A percentile compares a stretch with the other conserved stretches of the same genome.
phyloP scores from a whole-genome alignment of 306 rosid species.

The Pterocarpus santalinus region DNA sequence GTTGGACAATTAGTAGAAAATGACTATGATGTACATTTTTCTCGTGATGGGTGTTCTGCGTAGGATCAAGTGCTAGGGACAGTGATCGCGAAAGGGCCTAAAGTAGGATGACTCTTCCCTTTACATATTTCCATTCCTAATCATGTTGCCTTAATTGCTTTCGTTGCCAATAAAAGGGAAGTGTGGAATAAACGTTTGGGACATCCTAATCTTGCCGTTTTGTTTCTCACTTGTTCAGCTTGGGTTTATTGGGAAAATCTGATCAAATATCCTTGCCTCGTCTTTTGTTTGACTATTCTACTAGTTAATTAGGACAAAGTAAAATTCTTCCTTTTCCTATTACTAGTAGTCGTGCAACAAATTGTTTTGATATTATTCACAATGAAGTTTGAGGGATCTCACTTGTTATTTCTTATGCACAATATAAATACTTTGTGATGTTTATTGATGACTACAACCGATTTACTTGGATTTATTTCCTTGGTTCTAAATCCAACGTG shows the following conservation, averaged over 20 bases:
- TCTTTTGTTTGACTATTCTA: background rate
- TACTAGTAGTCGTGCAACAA: background rate
- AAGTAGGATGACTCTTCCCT: background rate
- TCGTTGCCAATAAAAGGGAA: background rate
- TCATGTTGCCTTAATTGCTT: background rate
- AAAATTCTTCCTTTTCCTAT: background rate
- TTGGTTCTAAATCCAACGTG: background rate
- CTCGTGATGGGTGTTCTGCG: background rate
- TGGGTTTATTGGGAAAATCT: background rate
- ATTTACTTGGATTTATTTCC: constrained; percentile 8
- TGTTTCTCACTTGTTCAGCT: background rate
- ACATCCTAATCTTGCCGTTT: background rate
- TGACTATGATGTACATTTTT: background rate
- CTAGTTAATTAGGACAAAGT: constrained; percentile 18
- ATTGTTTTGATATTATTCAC: constrained; percentile 6
- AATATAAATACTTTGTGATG: background rate
- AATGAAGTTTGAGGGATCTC: constrained; percentile 23
- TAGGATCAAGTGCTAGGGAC: constrained; percentile 9
- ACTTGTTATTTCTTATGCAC: background rate
- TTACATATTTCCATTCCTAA: background rate
- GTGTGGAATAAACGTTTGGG: background rate
- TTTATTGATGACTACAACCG: constrained; percentile 12
- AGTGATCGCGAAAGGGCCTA: constrained; percentile 20
- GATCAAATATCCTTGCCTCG: too few species aligned
- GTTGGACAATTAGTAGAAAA: background rate